Base-by-base conservation (phyloP, 495 filamentous ascomycete genomes). In the Wilcoxina mikolae region DNA sequence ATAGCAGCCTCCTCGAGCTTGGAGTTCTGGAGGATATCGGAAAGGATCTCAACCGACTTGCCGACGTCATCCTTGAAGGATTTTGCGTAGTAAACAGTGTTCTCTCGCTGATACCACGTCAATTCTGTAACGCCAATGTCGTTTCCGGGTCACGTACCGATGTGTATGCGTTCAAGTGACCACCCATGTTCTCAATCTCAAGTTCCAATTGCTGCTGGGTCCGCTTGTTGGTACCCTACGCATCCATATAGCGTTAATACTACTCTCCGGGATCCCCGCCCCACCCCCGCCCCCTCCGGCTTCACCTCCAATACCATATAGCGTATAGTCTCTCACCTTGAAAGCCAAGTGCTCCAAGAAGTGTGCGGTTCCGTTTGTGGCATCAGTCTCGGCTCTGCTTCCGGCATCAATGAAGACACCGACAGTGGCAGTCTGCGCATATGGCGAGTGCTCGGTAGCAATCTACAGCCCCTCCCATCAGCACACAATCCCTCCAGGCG, bases 121-220 rank as follows among this genome's bases (percentile, higher is more conserved):
- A 25, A n/a, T 49, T 15, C 46, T n/a, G 46, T n/a, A 9, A 15
- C 12, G 11, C 10, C 4, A 9, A 43, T 4, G 50, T 60, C 50
- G 48, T 48, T 25, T 39, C 23, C 25, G 33, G 61, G 64, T 56
- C 62, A 74, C 84, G 59, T 84, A 95, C 90, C 75, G 90, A 95
- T 65, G 91, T 99, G 76, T 99, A 99, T 64, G 91, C 91, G 71
- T 99, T 99, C 57, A 99, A 80, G 74, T 99, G 91, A 58, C 86
- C 91, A 68, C 91, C 91, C 88, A 96, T 94, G 74, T 99, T 96
- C 76, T 99, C 91, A 63, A 99, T 95, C 75, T 99, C 93, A 46
- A 99, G 81, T 76, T 99, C 91, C 70, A 99, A 74, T 72, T 96
- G 91, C 66, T 90, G 82, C 71, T 96, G 93, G 39, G 82, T 86